Evolutionary conservation across 805 yeast species (phyloP).

Genomic region (Phaffomyces thermotolerans): DNA sequence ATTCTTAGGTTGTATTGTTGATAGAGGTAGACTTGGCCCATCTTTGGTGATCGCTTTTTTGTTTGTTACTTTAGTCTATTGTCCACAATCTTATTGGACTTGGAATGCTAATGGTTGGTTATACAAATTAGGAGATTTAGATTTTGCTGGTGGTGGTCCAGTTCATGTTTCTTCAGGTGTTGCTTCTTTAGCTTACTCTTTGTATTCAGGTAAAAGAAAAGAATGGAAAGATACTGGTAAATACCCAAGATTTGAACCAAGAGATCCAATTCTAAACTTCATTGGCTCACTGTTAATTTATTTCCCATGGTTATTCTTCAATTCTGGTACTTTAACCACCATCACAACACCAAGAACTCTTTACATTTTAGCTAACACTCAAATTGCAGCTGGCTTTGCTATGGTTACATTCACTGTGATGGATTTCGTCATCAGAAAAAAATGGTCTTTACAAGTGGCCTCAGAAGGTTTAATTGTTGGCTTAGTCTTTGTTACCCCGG

Average conservation of each 20-base stretch:
- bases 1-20: conserved; percentile 86
- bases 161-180: conserved; percentile 91
- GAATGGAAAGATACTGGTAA: conserved; percentile 32
- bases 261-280: conserved; percentile 83
- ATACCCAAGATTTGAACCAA: conserved; percentile 71
- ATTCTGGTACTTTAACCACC: conserved; percentile 73
- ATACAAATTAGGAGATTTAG: conserved; percentile 81
- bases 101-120: conserved; percentile 97
- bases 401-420: conserved; percentile 83
- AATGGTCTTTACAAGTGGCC: conserved; percentile 87
- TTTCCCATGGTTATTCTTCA: conserved; percentile 97
- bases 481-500: conserved; percentile 95
- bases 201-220: conserved; percentile 73
- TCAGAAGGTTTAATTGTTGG: conserved; percentile 96
- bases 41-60: conserved; percentile 68
- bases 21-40: conserved; percentile 85
- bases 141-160: conserved; percentile 99
- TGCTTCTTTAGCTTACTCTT: conserved; percentile 78
- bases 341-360: conserved; percentile 79
- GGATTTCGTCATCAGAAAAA: conserved; percentile 77
- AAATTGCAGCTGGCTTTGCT: conserved; percentile 81
- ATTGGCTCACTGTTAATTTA: conserved; percentile 81
- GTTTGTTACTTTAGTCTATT: conserved; percentile 87
- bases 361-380: conserved; percentile 87
- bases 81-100: conserved; percentile 91